Evolutionary conservation across 2,329 filamentous ascomycete species (phyloP), one percentile per base, ranked within the genome.

Genomic region (Sporothrix brasiliensis): DNA sequence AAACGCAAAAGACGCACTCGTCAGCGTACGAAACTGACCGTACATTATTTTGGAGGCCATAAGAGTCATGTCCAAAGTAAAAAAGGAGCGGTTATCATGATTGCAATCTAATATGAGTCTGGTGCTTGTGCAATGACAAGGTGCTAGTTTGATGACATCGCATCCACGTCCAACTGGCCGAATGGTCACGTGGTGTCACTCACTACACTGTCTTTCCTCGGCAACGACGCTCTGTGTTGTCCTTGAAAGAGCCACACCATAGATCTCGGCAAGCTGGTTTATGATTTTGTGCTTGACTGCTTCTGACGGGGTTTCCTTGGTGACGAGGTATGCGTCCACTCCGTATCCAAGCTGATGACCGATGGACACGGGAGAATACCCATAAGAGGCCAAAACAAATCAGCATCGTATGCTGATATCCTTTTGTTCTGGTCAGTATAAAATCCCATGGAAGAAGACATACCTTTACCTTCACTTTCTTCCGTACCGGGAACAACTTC

Each of bases 241-340:
- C 7, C 34, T 6, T 34, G 34, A 9, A 34, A 34, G 34, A 34
- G 34, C 34, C 11, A 13, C 56, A 21, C 56, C 16, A 13, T 21
- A 10, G n/a, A 24, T 16, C 21, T n/a, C 13, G 56, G 24, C 56
- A 41, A 24, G 7, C 34, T 34, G 19, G 44, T 44, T 14, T 41
- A 3, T 61, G 4, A 34, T 34, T 34, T 34, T 9, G 34, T 34
- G 34, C 10, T 61, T 24, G 19, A 21, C 56, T 13, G 14, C 34
- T 41, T 27, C 19, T 24, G 27, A 41, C 9, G 5, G 2, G 2
- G 49, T 41, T 21, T 16, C 30, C 30, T 53, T 14, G 13, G 49
- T 67, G 63, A 67, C 63, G 49, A 54, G 63, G 63, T 53, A n/a
- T 49, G 13, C 14, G 53, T 5, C 56, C 5, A 6, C 39, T 21